Percentiles rank a stretch among this genome's conserved stretches.
Conservation (phyloP, 176 grass and related monocot species). For the Juncus effusus region DNA sequence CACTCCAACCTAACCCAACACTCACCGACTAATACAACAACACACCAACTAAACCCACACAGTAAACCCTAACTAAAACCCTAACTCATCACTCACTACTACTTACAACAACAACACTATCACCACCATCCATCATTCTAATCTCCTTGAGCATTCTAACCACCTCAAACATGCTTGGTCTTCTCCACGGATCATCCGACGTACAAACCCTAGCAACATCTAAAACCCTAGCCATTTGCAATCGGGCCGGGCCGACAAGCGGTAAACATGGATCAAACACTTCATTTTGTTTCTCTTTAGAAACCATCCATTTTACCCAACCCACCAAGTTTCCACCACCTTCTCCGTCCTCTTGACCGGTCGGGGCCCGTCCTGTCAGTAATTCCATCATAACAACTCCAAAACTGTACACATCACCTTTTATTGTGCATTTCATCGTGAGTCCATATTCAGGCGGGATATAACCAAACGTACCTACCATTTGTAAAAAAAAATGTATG, state of each 20-base stretch:
- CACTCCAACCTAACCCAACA: no score
- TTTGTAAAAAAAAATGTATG: background rate
- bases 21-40: conserved; percentile 2
- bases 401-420: conserved; percentile 92
- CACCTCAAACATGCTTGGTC: conserved; percentile 88
- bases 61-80: conserved; percentile 1
- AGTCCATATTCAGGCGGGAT: conserved; percentile 82
- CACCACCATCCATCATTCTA: conserved; percentile 45
- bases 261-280: conserved; percentile 74
- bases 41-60: conserved; percentile 7
- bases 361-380: conserved; percentile 79
- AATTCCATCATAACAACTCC: conserved; percentile 90
- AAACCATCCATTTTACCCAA: conserved; percentile 85
- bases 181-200: conserved; percentile 67
- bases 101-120: conserved; percentile 33
- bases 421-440: conserved; percentile 76
- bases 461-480: conserved; percentile 63
- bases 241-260: conserved; percentile 33
- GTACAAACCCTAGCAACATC: conserved; percentile 56
- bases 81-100: conserved; percentile 23
- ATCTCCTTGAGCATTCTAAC: conserved; percentile 64
- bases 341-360: conserved; percentile 76
- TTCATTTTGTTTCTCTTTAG: conserved; percentile 39
- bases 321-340: conserved; percentile 88
- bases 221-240: conserved; percentile 71